Evolutionary conservation across 176 grass and related monocot species (phyloP), one percentile per base, ranked within the genome.

Genomic region (Phoenix roebelenii): DNA sequence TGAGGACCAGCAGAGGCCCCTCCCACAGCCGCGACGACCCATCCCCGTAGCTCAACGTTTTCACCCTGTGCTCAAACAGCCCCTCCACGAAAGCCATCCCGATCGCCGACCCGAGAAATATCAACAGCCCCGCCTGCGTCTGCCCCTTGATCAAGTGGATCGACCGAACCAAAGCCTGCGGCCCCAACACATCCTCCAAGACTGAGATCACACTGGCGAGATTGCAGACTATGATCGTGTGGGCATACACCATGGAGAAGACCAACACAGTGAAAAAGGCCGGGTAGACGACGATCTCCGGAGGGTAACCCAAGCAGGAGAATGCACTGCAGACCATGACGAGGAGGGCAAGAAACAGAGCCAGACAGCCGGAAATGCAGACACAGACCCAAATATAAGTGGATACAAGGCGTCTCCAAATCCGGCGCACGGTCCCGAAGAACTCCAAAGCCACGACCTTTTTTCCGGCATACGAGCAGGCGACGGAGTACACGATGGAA

Each of bases 21-120:
- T 97, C 93, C 93, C 93, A 97, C 51, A 97, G 80, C 51, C 93
- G 65, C 4, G 87, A 91, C 0, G 81, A 88, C 3, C 93, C 93
- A 51, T 97, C 84, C 5, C 93, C 93, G 54, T 91, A 91, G 69
- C 93, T 91, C 62, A 97, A 32, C 23, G 93, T 97, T 72, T 97
- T 97, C 68, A 97, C 93, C 55, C 93, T 82, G 65, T 97, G 93
- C 78, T 97, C 93, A 39, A 97, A 97, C 30, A 97, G 68, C 7
- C 87, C 93, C 62, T 91, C 83, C 15, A 91, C 87, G 23, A 97
- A 91, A 16, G 84, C 69, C 29, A 97, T 63, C 3, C 84, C 93
- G 19, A 97, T 85, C 17, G 81, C 77, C 23, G 93, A 88, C 1
- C 75, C 79, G 14, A 97, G 87, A 66, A 97, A 97, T 58, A 97